phyloP scores from a whole-genome alignment of 1,284 basidiomycete genomes.

The Coniferiporia weirii region DNA sequence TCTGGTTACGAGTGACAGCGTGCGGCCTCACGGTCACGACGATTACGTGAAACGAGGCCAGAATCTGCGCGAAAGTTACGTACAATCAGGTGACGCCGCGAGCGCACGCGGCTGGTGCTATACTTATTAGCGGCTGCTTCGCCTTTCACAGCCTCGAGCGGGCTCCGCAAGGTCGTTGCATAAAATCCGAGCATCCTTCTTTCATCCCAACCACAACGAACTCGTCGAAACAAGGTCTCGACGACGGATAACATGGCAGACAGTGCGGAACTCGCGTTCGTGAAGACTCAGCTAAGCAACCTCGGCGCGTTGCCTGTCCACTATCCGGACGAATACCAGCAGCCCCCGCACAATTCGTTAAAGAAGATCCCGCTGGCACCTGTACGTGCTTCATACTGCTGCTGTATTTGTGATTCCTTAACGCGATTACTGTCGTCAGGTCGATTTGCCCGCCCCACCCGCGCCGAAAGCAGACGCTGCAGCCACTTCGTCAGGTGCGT shows the following conservation, averaged over 20 bases:
- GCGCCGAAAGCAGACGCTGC: slow-evolving; percentile 37
- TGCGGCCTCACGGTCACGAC: too few relatives aligned
- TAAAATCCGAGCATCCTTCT: not conserved
- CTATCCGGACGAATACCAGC: slow-evolving; percentile 73
- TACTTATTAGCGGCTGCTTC: slow-evolving; percentile 6
- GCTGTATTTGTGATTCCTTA: not conserved
- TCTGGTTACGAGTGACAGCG: too few relatives aligned
- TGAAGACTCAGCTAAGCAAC: slow-evolving; percentile 66
- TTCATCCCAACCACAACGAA: not conserved
- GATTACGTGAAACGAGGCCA: too few relatives aligned
- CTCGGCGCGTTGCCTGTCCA: slow-evolving; percentile 64
- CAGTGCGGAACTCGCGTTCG: slow-evolving; percentile 64
- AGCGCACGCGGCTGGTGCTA: too few relatives aligned
- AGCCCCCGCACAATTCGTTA: slow-evolving; percentile 64
- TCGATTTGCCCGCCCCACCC: slow-evolving; percentile 54
- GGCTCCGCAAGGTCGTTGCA: slow-evolving; percentile 5
- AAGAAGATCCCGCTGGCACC: slow-evolving; percentile 70
- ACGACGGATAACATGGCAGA: slow-evolving; percentile 45
- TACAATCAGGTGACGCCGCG: too few relatives aligned
- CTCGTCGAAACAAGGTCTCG: not conserved
- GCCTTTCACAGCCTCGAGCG: not conserved
- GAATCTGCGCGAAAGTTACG: too few relatives aligned
- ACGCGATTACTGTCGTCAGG: slow-evolving; percentile 30
- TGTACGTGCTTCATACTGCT: slow-evolving; percentile 38
- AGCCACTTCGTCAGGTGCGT: slow-evolving; percentile 31